Evolutionary conservation across 73 alveolate genomes (phyloP), one percentile per base, ranked within the genome.

Genomic region (Stentor coeruleus): DNA sequence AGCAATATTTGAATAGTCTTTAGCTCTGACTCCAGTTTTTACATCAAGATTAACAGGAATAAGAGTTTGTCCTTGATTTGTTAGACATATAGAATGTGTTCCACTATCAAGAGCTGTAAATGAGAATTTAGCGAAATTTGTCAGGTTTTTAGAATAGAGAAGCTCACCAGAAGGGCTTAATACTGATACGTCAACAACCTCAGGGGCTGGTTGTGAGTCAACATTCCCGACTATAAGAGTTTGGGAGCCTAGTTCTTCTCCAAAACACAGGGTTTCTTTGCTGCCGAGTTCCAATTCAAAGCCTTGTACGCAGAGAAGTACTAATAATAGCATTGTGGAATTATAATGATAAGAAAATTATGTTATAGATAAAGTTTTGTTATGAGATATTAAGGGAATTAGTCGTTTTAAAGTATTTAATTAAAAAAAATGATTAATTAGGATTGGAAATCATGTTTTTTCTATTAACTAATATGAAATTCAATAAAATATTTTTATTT

Each of bases 1-100:
- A 39, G 83, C 83, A 14, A 75, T 20, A 36, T 38, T 38, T 15
- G 59, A 20, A 38, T 75, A 75, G 3, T 75, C 83, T 33, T 75
- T 75, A 1, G 83, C 83, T 6, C 59, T 39, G 28, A 35, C 83
- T 75, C 83, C 83, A 20, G 83, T 39, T 39, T 20, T 20, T 30
- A 75, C 38, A 14, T 37, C 28, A 6, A 75, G 20, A n/a, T 75
- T 66, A 26, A 35, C 83, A 20, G 35, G 33, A 15, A 75, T 37
- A 6, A 14, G 59, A n/a, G 6, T 0, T 36, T 31, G 59, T 38
- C 38, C 74, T 6, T 15, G 35, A 38, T 75, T 75, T 14, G 33
- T 36, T 11, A 40, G 20, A 38, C 83, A 75, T 20, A 75, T n/a
- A 20, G 28, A 15, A 33, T 75, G 66, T 20, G 83, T 15, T n/a